A percentile compares a stretch with the other conserved stretches of the same genome.
phyloP scores from a whole-genome alignment of 2,329 filamentous ascomycete species.

The Trichoderma asperellum region DNA sequence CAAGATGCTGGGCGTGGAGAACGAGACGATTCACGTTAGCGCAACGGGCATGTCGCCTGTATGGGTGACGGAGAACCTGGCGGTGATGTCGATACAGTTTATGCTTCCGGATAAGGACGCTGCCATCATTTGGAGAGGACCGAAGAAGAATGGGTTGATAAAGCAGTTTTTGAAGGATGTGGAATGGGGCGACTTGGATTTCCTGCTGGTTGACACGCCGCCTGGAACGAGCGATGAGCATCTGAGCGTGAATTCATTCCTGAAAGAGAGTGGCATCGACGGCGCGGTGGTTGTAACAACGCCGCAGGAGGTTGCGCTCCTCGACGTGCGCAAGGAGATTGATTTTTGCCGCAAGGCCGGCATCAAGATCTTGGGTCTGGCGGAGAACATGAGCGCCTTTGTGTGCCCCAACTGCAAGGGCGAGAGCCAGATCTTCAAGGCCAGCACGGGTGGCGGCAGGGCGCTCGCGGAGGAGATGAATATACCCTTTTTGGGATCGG shows the following conservation, averaged over 20 bases:
- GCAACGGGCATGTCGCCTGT: conserved; percentile 91
- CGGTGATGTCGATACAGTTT: conserved; percentile 97
- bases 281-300: conserved; percentile 93
- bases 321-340: conserved; percentile 96
- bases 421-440: conserved; percentile 81
- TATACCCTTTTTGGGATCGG: conserved; percentile 85
- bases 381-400: conserved; percentile 98
- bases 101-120: conserved; percentile 94
- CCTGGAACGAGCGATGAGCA: conserved; percentile 96
- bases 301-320: conserved; percentile 87
- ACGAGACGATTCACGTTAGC: conserved; percentile 90
- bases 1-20: conserved; percentile 98
- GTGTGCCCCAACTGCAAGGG: conserved; percentile 92
- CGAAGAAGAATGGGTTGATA: conserved; percentile 98
- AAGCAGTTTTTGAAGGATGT: conserved; percentile 98
- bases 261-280: conserved; percentile 90
- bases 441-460: conserved; percentile 85
- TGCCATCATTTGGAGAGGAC: conserved; percentile 94
- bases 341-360: conserved; percentile 96
- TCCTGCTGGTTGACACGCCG: conserved; percentile 90
- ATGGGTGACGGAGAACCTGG: conserved; percentile 92
- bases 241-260: conserved; percentile 86
- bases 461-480: conserved; percentile 82
- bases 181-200: conserved; percentile 95
- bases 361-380: conserved; percentile 83